Conservation (phyloP, 2,329 filamentous ascomycete species). For the Erysiphe pulchra region DNA sequence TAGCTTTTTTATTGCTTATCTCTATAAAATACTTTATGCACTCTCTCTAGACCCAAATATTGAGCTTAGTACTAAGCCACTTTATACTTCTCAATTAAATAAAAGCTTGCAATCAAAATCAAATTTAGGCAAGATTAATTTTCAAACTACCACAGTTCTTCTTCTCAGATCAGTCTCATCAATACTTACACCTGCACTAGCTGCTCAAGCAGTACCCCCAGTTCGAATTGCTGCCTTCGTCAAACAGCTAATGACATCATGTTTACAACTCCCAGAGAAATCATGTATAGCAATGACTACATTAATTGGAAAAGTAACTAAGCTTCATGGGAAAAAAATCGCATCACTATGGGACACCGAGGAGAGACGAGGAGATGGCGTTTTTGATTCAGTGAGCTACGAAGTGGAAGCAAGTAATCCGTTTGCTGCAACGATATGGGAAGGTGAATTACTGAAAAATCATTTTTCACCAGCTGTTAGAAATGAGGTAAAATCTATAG, state of each 20-base stretch:
- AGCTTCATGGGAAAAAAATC: constrained; percentile 61
- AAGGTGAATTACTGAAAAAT: constrained; percentile 59
- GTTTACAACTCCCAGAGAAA: constrained; percentile 77
- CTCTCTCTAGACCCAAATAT: constrained; percentile 65
- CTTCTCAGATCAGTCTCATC: constrained; percentile 67
- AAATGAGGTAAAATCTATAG: constrained; percentile 43
- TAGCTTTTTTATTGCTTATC: constrained; percentile 81
- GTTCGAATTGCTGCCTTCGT: constrained; percentile 72
- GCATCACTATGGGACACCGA: constrained; percentile 82
- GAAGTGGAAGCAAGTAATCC: constrained; percentile 74
- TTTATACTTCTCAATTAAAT: constrained; percentile 43
- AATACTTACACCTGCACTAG: constrained; percentile 50
- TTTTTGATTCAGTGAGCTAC: constrained; percentile 46
- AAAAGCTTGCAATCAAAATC: constrained; percentile 18
- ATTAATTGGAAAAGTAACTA: constrained; percentile 52
- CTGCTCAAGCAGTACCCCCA: constrained; percentile 52
- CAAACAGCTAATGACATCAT: constrained; percentile 64
- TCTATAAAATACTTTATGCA: constrained; percentile 64
- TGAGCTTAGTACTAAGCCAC: constrained; percentile 50
- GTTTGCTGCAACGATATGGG: constrained; percentile 77
- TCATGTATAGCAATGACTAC: constrained; percentile 57
- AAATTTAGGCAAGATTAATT: constrained; percentile 52
- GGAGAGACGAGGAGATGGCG: constrained; percentile 73
- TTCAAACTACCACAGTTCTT: constrained; percentile 82
- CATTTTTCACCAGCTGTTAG: constrained; percentile 76